Percentiles rank a stretch among this genome's conserved stretches.
These are phyloP conservation scores for Simmondsia chinensis DNA, from an alignment of 148 eudicot genomes.

Conservation along the genomic window DNA sequence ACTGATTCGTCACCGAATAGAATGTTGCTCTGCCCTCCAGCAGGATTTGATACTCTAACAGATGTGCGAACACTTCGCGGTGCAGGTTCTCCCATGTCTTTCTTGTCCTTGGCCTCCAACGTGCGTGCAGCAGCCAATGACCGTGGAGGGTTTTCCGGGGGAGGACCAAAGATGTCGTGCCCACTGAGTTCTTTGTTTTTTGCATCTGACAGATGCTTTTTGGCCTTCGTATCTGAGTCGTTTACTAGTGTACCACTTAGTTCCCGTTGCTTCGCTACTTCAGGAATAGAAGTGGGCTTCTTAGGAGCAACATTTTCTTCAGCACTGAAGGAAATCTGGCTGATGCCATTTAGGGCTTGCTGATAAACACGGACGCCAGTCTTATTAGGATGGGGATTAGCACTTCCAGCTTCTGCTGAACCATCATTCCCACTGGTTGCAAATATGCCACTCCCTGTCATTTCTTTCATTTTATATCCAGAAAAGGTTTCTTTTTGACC, in stretches of 20 bases:
- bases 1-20: conserved; percentile 69
- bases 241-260: conserved; percentile 67
- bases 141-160: conserved; percentile 68
- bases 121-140: conserved; percentile 66
- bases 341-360: conserved; percentile 78
- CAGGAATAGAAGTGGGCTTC: conserved; percentile 69
- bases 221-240: conserved; percentile 38
- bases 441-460: conserved; percentile 86
- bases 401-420: conserved; percentile 35
- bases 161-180: conserved; percentile 85
- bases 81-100: conserved; percentile 70
- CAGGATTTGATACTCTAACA: conserved; percentile 88
- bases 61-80: conserved; percentile 73
- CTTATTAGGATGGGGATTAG: conserved; percentile 22
- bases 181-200: conserved; percentile 93
- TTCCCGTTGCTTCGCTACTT: conserved; percentile 95
- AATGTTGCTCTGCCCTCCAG: conserved; percentile 90
- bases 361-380: conserved; percentile 70
- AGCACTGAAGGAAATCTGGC: conserved; percentile 79
- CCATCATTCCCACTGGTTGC: conserved; percentile 38
- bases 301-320: conserved; percentile 71
- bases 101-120: conserved; percentile 45
- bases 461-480: conserved; percentile 83
- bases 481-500: conserved; percentile 73
- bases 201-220: conserved; percentile 72